phyloP scores from a whole-genome alignment of 1,284 basidiomycete genomes.

The Naganishia sp. region DNA sequence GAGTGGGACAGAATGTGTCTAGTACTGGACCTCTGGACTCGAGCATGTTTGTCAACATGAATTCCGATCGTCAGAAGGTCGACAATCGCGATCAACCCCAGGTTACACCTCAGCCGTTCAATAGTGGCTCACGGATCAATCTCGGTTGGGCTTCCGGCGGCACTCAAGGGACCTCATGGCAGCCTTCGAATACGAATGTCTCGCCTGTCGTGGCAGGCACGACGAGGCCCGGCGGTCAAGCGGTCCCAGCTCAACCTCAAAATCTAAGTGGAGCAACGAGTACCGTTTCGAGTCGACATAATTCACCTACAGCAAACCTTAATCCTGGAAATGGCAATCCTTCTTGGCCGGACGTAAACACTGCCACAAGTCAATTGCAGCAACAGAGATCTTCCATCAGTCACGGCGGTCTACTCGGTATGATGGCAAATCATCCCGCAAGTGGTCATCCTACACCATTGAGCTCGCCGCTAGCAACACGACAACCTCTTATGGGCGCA shows the following conservation, averaged over 20 bases:
- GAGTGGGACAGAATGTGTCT: not conserved
- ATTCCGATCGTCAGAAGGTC: not conserved
- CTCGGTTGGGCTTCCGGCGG: conserved; percentile 17
- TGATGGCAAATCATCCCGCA: conserved; percentile 20
- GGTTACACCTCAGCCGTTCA: not conserved
- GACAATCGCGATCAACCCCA: not conserved
- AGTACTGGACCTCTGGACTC: conserved; percentile 7
- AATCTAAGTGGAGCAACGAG: conserved; percentile 12
- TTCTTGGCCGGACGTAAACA: conserved; percentile 15
- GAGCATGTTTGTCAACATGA: conserved; percentile 19
- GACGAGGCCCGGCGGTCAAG: not conserved
- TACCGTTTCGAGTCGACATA: conserved; percentile 8
- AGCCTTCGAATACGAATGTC: not conserved
- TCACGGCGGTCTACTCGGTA: conserved; percentile 10
- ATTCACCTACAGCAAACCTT: conserved; percentile 11
- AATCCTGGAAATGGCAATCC: conserved; percentile 4
- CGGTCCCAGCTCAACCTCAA: not conserved
- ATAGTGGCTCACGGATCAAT: conserved; percentile 7
- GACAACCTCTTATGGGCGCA: conserved; percentile 1
- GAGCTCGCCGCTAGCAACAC: conserved; percentile 1
- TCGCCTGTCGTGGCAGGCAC: conserved; percentile 10
- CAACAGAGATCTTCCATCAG: conserved; percentile 19
- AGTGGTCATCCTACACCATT: conserved; percentile 17
- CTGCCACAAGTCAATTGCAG: conserved; percentile 2
- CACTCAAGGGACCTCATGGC: not conserved